Evolutionary conservation across 2,329 filamentous ascomycete genomes (phyloP).

Genomic region (Ceratocystiopsis minuta): DNA sequence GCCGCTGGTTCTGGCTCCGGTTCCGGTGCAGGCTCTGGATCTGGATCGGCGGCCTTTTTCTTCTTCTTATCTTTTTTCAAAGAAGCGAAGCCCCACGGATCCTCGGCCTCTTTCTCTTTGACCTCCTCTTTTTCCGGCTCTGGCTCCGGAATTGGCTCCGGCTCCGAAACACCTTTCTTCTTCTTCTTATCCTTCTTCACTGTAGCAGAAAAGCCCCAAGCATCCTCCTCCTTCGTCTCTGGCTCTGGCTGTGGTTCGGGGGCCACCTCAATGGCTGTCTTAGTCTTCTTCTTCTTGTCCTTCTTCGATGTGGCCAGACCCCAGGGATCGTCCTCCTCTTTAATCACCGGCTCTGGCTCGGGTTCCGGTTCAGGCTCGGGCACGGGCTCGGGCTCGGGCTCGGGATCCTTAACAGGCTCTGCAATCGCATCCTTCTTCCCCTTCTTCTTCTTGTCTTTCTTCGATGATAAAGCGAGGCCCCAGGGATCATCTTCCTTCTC

Average conservation of each 20-base stretch:
- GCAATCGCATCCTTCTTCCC: conserved; percentile 5
- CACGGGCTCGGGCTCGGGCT: conserved; percentile 1
- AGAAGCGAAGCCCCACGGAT: conserved; percentile 15
- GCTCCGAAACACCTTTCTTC: conserved; percentile 12
- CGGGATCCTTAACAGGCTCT: neutral
- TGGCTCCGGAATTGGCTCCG: conserved; percentile 14
- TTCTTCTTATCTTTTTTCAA: conserved; percentile 16
- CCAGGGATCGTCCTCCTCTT: neutral
- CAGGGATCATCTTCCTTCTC: conserved; percentile 3
- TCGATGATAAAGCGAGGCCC: conserved; percentile 1
- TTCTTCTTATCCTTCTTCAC: conserved; percentile 10
- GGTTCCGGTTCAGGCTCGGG: conserved; percentile 11
- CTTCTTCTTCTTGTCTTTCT: conserved; percentile 13
- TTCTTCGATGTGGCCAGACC: conserved; percentile 2
- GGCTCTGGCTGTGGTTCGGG: conserved; percentile 2
- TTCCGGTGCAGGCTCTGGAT: conserved; percentile 28
- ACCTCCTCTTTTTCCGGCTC: conserved; percentile 24
- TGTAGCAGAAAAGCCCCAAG: conserved; percentile 12
- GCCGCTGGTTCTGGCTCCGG: conserved; percentile 31
- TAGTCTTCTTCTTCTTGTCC: conserved; percentile 5
- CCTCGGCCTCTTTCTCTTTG: conserved; percentile 20
- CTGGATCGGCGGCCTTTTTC: conserved; percentile 20
- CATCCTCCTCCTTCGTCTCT: conserved; percentile 5
- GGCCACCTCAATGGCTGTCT: conserved; percentile 1
- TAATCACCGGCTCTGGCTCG: conserved; percentile 3